Percentiles rank a stretch among this genome's conserved stretches.
Conservation (phyloP, 345 rosid genomes). For the Anacardium occidentale region DNA sequence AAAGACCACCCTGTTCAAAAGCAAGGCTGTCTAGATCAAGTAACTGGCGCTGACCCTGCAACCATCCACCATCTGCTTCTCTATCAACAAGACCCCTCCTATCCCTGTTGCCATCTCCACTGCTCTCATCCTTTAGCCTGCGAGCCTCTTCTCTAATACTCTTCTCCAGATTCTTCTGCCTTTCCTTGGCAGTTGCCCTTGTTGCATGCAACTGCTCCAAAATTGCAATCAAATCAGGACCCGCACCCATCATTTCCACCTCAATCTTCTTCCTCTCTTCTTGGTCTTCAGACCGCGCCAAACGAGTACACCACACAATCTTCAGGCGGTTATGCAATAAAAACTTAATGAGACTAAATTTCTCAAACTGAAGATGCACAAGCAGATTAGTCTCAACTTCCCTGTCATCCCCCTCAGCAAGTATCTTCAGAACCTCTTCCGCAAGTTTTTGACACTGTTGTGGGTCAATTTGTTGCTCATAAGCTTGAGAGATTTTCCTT, state of each 20-base stretch:
- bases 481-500: constrained; percentile 87
- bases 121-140: constrained; percentile 74
- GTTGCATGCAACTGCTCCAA: constrained; percentile 94
- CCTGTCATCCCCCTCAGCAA: constrained; percentile 81
- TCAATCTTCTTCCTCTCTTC: constrained; percentile 76
- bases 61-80: constrained; percentile 75
- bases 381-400: constrained; percentile 74
- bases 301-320: constrained; percentile 92
- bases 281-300: constrained; percentile 91
- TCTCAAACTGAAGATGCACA: constrained; percentile 56
- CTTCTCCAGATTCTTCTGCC: constrained; percentile 88
- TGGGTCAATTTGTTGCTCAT: constrained; percentile 84
- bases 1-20: constrained; percentile 83
- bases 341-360: constrained; percentile 75
- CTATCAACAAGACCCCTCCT: constrained; percentile 61
- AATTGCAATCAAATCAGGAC: constrained; percentile 70
- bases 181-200: constrained; percentile 92
- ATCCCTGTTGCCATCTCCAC: constrained; percentile 61
- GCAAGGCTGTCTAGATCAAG: constrained; percentile 78
- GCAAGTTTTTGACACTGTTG: constrained; percentile 85
- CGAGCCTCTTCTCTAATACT: constrained; percentile 96
- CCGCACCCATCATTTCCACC: constrained; percentile 73
- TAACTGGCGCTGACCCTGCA: constrained; percentile 79
- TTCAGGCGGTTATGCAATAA: constrained; percentile 69
- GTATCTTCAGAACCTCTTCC: constrained; percentile 87